These are phyloP conservation scores for Astragalus glycyphyllos DNA, from an alignment of 306 rosid genomes.

Conservation along the genomic window DNA sequence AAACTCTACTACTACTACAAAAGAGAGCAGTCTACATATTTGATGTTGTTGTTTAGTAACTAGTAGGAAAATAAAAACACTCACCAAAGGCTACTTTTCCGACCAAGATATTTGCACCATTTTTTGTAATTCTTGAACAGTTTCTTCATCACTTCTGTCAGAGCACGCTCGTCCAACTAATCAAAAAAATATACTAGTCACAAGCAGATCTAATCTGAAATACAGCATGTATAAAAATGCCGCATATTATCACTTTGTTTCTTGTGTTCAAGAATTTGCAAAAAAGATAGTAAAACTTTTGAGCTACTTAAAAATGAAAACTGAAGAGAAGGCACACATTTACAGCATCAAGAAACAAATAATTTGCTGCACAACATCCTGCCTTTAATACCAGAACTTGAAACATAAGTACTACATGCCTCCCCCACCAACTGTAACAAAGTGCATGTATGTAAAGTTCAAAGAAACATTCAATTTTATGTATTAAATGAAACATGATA, in stretches of 20 bases:
- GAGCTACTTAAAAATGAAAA: slow-evolving; percentile 16
- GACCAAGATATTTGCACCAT: slow-evolving; percentile 94
- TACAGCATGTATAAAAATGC: background rate
- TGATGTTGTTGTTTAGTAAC: background rate
- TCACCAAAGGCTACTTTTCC: slow-evolving; percentile 96
- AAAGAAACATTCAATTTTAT: slow-evolving; percentile 1
- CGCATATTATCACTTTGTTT: slow-evolving; percentile 3
- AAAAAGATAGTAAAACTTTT: background rate
- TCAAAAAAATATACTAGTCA: slow-evolving; percentile 49
- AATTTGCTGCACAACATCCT: slow-evolving; percentile 14
- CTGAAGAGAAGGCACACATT: background rate
- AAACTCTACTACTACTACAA: background rate
- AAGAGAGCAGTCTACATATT: slow-evolving; percentile 17
- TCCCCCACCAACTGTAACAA: slow-evolving; percentile 11
- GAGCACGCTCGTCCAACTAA: slow-evolving; percentile 92
- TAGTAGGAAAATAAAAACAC: slow-evolving; percentile 40
- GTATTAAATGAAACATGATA: background rate
- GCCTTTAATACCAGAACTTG: slow-evolving; percentile 10
- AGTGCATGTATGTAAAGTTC: background rate
- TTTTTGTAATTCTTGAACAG: slow-evolving; percentile 92
- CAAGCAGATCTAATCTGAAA: slow-evolving; percentile 15
- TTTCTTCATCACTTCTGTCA: slow-evolving; percentile 97
- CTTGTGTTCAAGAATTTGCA: slow-evolving; percentile 28
- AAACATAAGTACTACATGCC: slow-evolving; percentile 1
- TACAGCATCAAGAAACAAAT: slow-evolving; percentile 31